phyloP scores from a whole-genome alignment of 257 asterid genomes.

The Ballota nigra region DNA sequence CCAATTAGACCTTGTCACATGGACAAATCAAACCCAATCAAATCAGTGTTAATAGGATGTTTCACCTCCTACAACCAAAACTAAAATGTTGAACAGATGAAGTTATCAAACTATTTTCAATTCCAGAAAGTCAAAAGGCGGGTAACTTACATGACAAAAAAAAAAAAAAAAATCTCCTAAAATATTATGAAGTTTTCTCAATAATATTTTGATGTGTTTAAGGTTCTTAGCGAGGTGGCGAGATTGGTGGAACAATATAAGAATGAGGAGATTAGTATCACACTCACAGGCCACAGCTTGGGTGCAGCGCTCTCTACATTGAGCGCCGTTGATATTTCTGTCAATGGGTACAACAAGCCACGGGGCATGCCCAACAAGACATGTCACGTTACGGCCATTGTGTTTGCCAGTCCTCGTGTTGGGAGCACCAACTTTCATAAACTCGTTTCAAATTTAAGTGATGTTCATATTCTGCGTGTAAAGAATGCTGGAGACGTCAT shows the following conservation, averaged over 20 bases:
- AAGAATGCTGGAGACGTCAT: slow-evolving; percentile 55
- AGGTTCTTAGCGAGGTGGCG: slow-evolving; percentile 36
- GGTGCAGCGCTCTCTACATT: slow-evolving; percentile 37
- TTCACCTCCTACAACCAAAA: no score
- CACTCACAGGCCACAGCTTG: slow-evolving; percentile 34
- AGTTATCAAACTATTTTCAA: no score
- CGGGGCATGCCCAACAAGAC: slow-evolving; percentile 20
- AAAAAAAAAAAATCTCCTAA: neutral
- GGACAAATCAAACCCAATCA: no score
- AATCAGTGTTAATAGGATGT: no score
- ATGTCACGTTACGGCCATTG: slow-evolving; percentile 51
- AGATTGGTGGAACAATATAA: slow-evolving; percentile 32
- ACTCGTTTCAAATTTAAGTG: slow-evolving; percentile 4
- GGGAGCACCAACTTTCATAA: slow-evolving; percentile 42
- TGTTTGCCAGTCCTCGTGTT: slow-evolving; percentile 67
- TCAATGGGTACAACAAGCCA: slow-evolving; percentile 52
- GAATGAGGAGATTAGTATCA: slow-evolving; percentile 32
- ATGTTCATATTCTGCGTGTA: slow-evolving; percentile 47
- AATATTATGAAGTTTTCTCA: neutral
- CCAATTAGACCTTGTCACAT: no score
- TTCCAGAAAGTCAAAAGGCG: no score
- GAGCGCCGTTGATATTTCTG: slow-evolving; percentile 58
- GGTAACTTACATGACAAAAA: neutral
- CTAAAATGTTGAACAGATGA: no score
- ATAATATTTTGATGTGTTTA: slow-evolving; percentile 2